Base-by-base conservation (phyloP, 257 asterid species). In the Ocimum tenuiflorum region DNA sequence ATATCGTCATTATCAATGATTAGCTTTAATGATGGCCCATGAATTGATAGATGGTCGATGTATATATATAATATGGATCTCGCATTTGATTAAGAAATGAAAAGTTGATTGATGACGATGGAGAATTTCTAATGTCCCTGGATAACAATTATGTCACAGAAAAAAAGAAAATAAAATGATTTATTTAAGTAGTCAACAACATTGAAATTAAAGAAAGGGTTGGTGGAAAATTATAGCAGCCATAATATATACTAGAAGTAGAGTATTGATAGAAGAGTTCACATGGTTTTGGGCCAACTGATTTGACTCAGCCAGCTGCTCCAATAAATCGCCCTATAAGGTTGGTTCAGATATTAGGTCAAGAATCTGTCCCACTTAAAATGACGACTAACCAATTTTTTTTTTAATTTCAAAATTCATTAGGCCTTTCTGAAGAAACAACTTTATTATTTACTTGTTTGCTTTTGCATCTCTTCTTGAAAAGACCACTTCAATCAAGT, bases 231-330 rank as follows among this genome's bases (percentile, higher is more conserved):
- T 54, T 7, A 33, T 13, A 48, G 9, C 24, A 12, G 41, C 10
- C 23, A n/a, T n/a, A n/a, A n/a, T n/a, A n/a, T n/a, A n/a, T n/a
- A n/a, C n/a, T n/a, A n/a, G n/a, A n/a, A n/a, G n/a, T n/a, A n/a
- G n/a, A 41, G n/a, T 18, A 11, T 35, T 68, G 65, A 47, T 20
- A 35, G 22, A 58, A 63, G 18, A 62, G 42, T 55, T 68, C 67
- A 62, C 75, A 63, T 63, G 75, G 50, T 49, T 63, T 60, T 52
- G 77, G 73, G 77, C 69, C 73, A 57, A 58, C 41, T 59, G 73
- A 59, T 19, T 39, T 33, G 69, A 58, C 69, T 14, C 58, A 24
- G 45, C 57, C 63, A 51, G 38, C 68, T 48, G 41, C 60, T 46
- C 47, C 13, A 47, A 47, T 69, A 19, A 69, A 69, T 67, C 6